Conservation (phyloP, 2,329 filamentous ascomycete species). For the Ophioceras dolichostomum region DNA sequence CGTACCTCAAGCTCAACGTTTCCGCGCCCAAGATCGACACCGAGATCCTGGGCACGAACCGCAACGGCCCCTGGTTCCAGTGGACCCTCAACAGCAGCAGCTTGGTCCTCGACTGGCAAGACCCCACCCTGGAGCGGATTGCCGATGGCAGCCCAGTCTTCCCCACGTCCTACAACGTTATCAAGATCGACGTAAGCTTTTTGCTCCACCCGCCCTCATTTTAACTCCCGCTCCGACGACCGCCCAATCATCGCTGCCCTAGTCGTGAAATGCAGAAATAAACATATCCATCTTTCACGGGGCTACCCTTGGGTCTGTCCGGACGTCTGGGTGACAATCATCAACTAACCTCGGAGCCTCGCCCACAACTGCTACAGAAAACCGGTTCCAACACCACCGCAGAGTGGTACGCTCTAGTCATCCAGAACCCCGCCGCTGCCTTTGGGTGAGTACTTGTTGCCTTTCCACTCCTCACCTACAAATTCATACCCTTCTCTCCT, state of each 20-base stretch:
- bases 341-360: no score
- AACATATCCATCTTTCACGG: no score
- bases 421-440: conserved; percentile 10
- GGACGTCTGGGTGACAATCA: no score
- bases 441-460: conserved; percentile 3
- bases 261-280: no score
- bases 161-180: conserved; percentile 8
- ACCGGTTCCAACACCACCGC: no score
- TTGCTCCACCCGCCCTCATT: no score
- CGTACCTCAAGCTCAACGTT: conserved; percentile 10
- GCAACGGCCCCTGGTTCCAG: conserved; percentile 6
- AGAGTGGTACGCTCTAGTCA: conserved; percentile 17
- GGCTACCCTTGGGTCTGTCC: no score
- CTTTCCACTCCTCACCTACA: no score
- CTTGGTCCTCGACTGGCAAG: conserved; percentile 10
- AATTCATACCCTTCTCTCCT: no score
- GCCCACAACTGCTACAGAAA: no score
- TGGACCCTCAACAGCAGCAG: conserved; percentile 11
- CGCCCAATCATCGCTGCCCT: no score
- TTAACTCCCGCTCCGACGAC: no score
- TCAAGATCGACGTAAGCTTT: conserved; percentile 7
- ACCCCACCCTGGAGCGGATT: conserved; percentile 7
- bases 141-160: conserved; percentile 3
- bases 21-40: background rate
- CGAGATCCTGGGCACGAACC: conserved; percentile 2